These are phyloP conservation scores for Zhuliangozyma blackwelliae DNA, from an alignment of 1,139 yeast genomes.

Conservation along the genomic window DNA sequence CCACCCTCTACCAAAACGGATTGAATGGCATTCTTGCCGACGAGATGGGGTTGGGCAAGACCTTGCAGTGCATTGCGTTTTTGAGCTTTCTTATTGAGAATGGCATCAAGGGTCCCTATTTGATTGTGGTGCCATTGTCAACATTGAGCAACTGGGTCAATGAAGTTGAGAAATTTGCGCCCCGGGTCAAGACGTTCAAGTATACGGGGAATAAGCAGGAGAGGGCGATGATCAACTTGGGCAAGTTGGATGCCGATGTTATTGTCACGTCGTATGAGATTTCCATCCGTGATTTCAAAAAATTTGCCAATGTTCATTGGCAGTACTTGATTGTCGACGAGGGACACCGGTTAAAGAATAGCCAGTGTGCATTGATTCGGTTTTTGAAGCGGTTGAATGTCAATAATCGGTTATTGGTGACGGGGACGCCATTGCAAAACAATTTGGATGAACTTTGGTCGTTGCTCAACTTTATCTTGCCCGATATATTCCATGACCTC, in stretches of 20 bases:
- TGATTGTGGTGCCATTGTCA: slow-evolving; percentile 83
- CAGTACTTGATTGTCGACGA: slow-evolving; percentile 90
- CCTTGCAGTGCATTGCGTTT: slow-evolving; percentile 79
- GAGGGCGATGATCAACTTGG: slow-evolving; percentile 38
- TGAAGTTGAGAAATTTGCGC: slow-evolving; percentile 73
- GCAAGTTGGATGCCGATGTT: slow-evolving; percentile 21
- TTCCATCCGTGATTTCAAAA: slow-evolving; percentile 60
- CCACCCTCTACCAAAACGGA: slow-evolving; percentile 86
- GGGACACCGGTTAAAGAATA: slow-evolving; percentile 86
- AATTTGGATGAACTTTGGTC: slow-evolving; percentile 90
- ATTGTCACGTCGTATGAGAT: slow-evolving; percentile 82
- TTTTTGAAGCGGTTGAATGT: slow-evolving; percentile 64
- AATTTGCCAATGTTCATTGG: slow-evolving; percentile 58
- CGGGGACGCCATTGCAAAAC: slow-evolving; percentile 94
- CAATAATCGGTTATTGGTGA: slow-evolving; percentile 67
- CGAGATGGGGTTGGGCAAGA: slow-evolving; percentile 96
- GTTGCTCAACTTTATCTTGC: slow-evolving; percentile 77
- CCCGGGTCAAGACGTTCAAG: slow-evolving; percentile 55
- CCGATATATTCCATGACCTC: slow-evolving; percentile 88
- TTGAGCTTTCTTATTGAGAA: slow-evolving; percentile 74
- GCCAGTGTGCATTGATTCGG: slow-evolving; percentile 68
- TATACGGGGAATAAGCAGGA: slow-evolving; percentile 64
- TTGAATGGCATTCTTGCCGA: slow-evolving; percentile 93
- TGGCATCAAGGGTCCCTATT: slow-evolving; percentile 77
- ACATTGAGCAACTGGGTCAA: slow-evolving; percentile 81